Conservation (phyloP, 768 basidiomycete genomes). For the Lyophyllum atratum region DNA sequence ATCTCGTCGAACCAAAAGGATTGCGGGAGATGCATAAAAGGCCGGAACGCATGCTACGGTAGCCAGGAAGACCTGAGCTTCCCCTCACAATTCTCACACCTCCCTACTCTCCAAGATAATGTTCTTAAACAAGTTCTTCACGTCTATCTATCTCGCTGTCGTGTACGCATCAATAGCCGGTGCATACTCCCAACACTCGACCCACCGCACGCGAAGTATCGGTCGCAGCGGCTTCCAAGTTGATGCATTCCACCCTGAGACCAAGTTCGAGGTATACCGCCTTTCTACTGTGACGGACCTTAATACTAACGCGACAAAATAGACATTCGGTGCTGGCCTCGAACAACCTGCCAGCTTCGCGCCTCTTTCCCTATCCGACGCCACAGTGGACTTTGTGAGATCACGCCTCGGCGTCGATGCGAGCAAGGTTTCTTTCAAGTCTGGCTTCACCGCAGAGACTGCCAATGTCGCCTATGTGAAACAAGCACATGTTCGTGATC, state of each 20-base stretch:
- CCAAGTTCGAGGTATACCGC: conserved; percentile 4
- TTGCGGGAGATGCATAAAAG: background rate
- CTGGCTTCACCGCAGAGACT: conserved; percentile 12
- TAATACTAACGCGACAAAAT: background rate
- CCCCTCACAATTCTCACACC: background rate
- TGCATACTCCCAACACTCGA: conserved; percentile 20
- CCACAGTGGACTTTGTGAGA: conserved; percentile 23
- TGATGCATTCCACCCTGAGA: conserved; percentile 19
- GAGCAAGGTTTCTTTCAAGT: conserved; percentile 6
- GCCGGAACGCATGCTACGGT: background rate
- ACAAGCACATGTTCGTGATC: conserved; percentile 12
- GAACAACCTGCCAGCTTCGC: conserved; percentile 18
- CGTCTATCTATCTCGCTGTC: conserved; percentile 27
- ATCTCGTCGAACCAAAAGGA: background rate
- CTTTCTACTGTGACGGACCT: too few species aligned
- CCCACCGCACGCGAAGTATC: conserved; percentile 24
- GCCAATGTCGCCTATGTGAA: conserved; percentile 20
- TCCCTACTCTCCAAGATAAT: conserved; percentile 18
- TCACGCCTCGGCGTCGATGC: conserved; percentile 22
- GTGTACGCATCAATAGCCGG: conserved; percentile 20
- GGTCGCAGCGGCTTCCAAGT: conserved; percentile 23
- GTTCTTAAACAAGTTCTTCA: conserved; percentile 29
- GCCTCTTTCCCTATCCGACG: conserved; percentile 15
- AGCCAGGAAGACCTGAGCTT: conserved; percentile 1
- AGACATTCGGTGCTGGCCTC: conserved; percentile 31